Evolutionary conservation across 306 rosid species (phyloP), one percentile per base, ranked within the genome.

Genomic region (Castanospermum australe): DNA sequence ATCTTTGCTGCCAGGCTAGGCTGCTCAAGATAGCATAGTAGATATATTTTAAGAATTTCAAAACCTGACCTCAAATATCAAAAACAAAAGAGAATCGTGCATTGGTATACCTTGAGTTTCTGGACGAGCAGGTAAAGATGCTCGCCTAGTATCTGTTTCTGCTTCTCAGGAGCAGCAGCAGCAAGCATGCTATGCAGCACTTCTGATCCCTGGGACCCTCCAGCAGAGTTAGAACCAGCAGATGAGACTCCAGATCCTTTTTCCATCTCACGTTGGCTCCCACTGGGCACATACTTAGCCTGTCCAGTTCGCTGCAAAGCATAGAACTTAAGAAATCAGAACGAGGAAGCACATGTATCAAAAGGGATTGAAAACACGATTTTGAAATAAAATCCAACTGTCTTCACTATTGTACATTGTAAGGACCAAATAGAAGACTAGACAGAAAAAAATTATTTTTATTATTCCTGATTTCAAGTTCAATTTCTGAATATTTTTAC

Each of bases 61-160:
- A 67, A 80, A n/a, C 50, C 36, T 56, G 35, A 52, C 44, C 60
- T 62, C 63, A 32, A 21, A 56, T 42, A 22, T 33, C 18, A 21
- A 70, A 54, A 59, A 28, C 12, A 47, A 63, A 36, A 56, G 67
- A 39, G 24, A 69, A 60, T 21, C 25, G 55, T 67, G 72, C n/a
- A 36, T 70, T 41, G 54, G 12, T 20, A 75, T 80, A 89, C 97
- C 94, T 87, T 85, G 67, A 87, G 84, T 75, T 92, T 90, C 21
- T 79, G 81, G 60, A 94, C 91, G 8, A 90, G 88, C 54, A 86
- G 88, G 73, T 85, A 90, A 35, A 94, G 91, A 76, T 60, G 93
- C 84, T 90, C 91, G 36, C 98, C 97, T 7, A 94, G 92, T 75
- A 92, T 87, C 76, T 90, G 89, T 68, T 94, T 92, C 89, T 87